Evolutionary conservation across 176 grass and related monocot species (phyloP), one percentile per base, ranked within the genome.

Genomic region (sorghum (Sorghum bicolor)): DNA sequence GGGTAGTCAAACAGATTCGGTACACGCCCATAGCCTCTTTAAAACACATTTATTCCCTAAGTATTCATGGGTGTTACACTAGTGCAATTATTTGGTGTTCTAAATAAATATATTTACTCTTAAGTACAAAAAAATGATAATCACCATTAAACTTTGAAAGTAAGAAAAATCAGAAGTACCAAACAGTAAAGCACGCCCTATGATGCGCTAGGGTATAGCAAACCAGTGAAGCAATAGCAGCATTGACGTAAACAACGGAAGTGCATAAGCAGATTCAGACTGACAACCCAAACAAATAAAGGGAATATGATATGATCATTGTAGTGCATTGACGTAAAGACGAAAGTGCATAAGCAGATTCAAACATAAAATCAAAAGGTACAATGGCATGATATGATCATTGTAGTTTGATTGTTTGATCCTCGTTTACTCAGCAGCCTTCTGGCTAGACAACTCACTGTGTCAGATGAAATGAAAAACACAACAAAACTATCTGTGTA

Each of bases 401-500:
- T 47, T 36, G 24, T 14, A 68, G 55, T 58, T 57, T 24, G 55
- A 57, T 7, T 38, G 24, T 32, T 37, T 52, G n/a, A 41, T 60
- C 26, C 26, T 48, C 39, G 67, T 29, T 64, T 80, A 8, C 67
- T 65, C 76, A 40, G 2, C 50, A 44, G n/a, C n/a, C 53, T 30
- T 36, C 47, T 44, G 8, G 67, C 73, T 43, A 74, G 10, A 25
- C 62, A 80, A 74, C 10, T 38, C 57, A 48, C 37, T 74, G 30
- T 79, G 4, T 80, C 80, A 68, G 80, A 69, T 43, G 37, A 83
- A 73, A 69, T 34, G 28, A 8, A 57, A 73, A 85, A 83, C 50
- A 34, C 29, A 50, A 82, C 58, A 78, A 86, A 86, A 83, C n/a
- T 67, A 85, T 70, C 28, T 82, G 82, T 85, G 64, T 85, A 90